Percentiles rank a stretch among this genome's conserved stretches.
These are phyloP conservation scores for Daldinia sp. DNA, from an alignment of 2,329 filamentous ascomycete species.

Conservation along the genomic window DNA sequence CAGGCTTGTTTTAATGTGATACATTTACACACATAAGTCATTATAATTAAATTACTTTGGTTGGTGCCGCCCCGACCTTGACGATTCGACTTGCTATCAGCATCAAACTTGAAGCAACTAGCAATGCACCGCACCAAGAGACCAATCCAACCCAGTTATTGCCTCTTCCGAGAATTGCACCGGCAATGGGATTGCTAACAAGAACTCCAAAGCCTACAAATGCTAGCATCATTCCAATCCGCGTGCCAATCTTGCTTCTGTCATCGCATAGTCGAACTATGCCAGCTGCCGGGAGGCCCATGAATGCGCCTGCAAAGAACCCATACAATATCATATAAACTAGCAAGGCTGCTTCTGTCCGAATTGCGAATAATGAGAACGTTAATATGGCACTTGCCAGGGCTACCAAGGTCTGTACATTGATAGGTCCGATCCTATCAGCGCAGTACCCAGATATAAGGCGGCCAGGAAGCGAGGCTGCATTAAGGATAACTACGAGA, in stretches of 20 bases:
- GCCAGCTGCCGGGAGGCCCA: constrained; percentile 33
- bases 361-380: no score
- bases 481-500: constrained; percentile 40
- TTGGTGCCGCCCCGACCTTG: no score
- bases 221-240: constrained; percentile 39
- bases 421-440: constrained; percentile 32
- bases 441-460: constrained; percentile 35
- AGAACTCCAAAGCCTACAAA: constrained; percentile 39
- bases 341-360: no score
- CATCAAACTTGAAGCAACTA: constrained; percentile 27
- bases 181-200: constrained; percentile 40
- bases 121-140: constrained; percentile 35
- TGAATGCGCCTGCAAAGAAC: constrained; percentile 32
- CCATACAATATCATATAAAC: constrained; percentile 32
- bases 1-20: no score
- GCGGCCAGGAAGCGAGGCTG: constrained; percentile 32
- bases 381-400: constrained; percentile 17
- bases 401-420: constrained; percentile 30
- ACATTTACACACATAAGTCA: no score
- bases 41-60: no score
- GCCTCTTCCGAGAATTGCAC: constrained; percentile 33
- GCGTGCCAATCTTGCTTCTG: constrained; percentile 40
- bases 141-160: constrained; percentile 39
- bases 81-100: constrained; percentile 27
- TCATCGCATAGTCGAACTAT: constrained; percentile 36